Percentiles rank a stretch among this genome's conserved stretches.
phyloP scores from a whole-genome alignment of 106 monocot species.

The Apostasia ramifera region DNA sequence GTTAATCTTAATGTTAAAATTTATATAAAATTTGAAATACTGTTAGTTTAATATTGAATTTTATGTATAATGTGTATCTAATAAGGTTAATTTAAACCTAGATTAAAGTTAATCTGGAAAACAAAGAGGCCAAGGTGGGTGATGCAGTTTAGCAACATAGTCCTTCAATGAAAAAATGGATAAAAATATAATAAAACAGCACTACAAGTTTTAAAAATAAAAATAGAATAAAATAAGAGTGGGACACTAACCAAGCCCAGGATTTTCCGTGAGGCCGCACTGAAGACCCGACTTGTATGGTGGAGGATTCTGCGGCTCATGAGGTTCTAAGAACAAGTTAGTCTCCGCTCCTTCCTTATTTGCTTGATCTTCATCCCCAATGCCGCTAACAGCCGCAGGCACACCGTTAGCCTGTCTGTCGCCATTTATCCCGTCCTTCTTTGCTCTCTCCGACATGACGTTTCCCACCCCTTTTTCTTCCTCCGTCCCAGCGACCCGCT shows the following conservation, averaged over 20 bases:
- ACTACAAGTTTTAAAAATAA: not conserved
- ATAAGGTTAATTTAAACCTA: too few relatives aligned
- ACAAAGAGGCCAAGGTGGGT: too few relatives aligned
- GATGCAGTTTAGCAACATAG: too few relatives aligned
- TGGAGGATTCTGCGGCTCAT: slow-evolving; percentile 25
- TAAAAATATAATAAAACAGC: too few relatives aligned
- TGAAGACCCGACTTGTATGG: slow-evolving; percentile 24
- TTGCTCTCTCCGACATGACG: not conserved
- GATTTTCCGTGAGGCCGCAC: slow-evolving; percentile 44
- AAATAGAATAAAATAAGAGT: not conserved
- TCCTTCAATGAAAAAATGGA: too few relatives aligned
- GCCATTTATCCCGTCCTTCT: slow-evolving; percentile 2
- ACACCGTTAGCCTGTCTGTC: slow-evolving; percentile 6
- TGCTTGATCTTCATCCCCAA: slow-evolving; percentile 14
- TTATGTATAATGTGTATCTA: too few relatives aligned
- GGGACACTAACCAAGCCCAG: slow-evolving; percentile 41
- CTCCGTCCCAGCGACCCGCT: slow-evolving; percentile 8
- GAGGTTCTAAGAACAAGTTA: slow-evolving; percentile 37
- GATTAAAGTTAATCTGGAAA: too few relatives aligned
- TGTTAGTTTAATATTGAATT: too few relatives aligned
- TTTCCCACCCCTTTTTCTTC: slow-evolving; percentile 4
- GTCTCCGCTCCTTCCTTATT: slow-evolving; percentile 31
- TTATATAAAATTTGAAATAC: too few relatives aligned
- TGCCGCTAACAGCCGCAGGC: not conserved
- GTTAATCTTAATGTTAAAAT: too few relatives aligned